These are phyloP conservation scores for Barbarea vulgaris DNA, from an alignment of 345 rosid genomes.

Conservation along the genomic window DNA sequence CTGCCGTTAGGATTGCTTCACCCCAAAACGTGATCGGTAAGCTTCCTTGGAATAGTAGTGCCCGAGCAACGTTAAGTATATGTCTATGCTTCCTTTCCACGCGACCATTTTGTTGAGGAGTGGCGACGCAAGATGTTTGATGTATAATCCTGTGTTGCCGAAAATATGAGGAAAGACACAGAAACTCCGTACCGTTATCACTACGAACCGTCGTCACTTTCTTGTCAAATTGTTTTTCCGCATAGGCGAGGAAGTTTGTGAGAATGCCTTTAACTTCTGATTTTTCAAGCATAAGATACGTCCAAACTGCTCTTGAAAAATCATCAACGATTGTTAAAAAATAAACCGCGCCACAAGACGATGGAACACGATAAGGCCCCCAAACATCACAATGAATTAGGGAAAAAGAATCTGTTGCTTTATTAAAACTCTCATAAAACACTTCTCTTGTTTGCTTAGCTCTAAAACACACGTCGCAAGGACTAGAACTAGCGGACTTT, in stretches of 20 bases:
- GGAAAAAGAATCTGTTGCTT: not conserved
- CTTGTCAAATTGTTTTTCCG: not conserved
- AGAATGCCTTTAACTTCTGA: not conserved
- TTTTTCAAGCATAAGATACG: not conserved
- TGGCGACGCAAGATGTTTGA: not conserved
- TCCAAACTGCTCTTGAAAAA: not conserved
- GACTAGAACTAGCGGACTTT: not conserved
- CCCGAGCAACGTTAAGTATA: not conserved
- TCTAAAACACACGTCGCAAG: not conserved
- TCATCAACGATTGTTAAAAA: not conserved
- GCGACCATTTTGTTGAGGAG: not conserved
- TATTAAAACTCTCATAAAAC: not conserved
- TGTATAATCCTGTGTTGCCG: not conserved
- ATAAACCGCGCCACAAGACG: no score
- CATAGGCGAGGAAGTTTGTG: not conserved
- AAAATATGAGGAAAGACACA: not conserved
- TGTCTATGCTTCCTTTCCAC: not conserved
- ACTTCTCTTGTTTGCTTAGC: not conserved
- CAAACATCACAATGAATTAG: not conserved
- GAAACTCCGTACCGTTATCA: not conserved
- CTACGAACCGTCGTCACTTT: rapidly evolving
- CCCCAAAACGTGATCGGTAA: no score
- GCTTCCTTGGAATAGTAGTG: not conserved
- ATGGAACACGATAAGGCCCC: not conserved
- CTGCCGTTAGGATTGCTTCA: no score